A percentile compares a stretch with the other conserved stretches of the same genome.
Conservation (phyloP, 129 eudicot species). For the Arctium lappa region DNA sequence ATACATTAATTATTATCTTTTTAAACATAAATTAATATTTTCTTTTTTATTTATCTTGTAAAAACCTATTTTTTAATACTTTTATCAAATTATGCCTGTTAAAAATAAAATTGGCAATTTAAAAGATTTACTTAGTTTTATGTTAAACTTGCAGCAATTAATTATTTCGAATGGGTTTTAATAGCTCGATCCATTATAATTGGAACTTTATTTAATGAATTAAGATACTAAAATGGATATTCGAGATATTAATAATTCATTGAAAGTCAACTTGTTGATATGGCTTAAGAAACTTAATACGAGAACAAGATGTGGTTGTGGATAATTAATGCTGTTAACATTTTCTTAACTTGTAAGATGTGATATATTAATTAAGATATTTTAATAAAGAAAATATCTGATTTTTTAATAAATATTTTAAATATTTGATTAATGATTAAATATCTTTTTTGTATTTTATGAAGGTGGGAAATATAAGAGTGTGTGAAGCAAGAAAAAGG, state of each 20-base stretch:
- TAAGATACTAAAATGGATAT: not conserved
- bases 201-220: not conserved
- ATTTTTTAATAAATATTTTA: no score
- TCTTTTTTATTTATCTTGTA: not conserved
- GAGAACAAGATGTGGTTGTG: not conserved
- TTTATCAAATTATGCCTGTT: not conserved
- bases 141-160: not conserved
- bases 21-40: no score
- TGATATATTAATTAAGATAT: no score
- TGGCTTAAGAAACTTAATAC: not conserved
- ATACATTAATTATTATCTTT: not conserved
- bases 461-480: not conserved
- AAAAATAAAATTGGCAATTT: not conserved
- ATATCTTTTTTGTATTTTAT: not conserved
- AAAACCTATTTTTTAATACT: not conserved
- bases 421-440: no score
- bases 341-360: not conserved
- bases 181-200: not conserved
- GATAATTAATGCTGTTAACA: not conserved
- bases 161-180: not conserved
- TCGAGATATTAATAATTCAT: not conserved
- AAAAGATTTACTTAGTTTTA: not conserved
- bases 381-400: no score
- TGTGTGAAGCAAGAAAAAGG: constrained; percentile 3
- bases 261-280: not conserved